phyloP scores from a whole-genome alignment of 495 filamentous ascomycete species.

The Hypoxylon crocopeplum region DNA sequence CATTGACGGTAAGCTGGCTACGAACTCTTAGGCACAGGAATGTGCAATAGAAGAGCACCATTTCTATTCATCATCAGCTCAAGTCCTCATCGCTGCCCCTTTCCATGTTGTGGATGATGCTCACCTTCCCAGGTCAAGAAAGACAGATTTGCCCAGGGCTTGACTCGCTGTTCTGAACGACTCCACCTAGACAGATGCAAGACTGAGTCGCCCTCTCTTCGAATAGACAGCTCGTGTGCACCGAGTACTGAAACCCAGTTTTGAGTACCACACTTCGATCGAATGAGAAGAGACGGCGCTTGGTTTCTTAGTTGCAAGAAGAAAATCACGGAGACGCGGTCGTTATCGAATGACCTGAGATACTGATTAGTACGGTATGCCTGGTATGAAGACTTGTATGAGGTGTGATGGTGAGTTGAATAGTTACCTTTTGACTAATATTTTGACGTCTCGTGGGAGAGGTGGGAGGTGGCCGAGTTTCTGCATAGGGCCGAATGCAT shows the following conservation, averaged over 20 bases:
- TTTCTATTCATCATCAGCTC: conserved; percentile 47
- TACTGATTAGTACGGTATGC: conserved; percentile 7
- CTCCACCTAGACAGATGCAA: conserved; percentile 59
- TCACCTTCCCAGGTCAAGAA: conserved; percentile 65
- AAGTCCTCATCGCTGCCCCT: background rate
- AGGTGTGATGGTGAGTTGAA: background rate
- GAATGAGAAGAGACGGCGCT: conserved; percentile 51
- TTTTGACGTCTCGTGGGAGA: conserved; percentile 53
- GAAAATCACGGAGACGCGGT: conserved; percentile 56
- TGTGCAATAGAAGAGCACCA: conserved; percentile 81
- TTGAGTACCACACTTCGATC: conserved; percentile 44
- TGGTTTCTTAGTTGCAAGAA: conserved; percentile 51
- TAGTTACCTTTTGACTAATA: conserved; percentile 58
- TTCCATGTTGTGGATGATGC: conserved; percentile 3
- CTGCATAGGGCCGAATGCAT: conserved; percentile 48
- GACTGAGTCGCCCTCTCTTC: conserved; percentile 51
- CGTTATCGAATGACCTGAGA: conserved; percentile 57
- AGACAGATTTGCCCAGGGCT: conserved; percentile 58
- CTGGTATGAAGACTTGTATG: background rate
- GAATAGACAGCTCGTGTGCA: conserved; percentile 57
- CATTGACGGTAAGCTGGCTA: conserved; percentile 60
- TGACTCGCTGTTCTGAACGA: conserved; percentile 47
- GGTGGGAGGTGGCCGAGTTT: conserved; percentile 36
- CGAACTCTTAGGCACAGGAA: conserved; percentile 78
- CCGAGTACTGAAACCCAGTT: conserved; percentile 56